Evolutionary conservation across 2,329 filamentous ascomycete genomes (phyloP).

Genomic region (Fusarium paranaense): DNA sequence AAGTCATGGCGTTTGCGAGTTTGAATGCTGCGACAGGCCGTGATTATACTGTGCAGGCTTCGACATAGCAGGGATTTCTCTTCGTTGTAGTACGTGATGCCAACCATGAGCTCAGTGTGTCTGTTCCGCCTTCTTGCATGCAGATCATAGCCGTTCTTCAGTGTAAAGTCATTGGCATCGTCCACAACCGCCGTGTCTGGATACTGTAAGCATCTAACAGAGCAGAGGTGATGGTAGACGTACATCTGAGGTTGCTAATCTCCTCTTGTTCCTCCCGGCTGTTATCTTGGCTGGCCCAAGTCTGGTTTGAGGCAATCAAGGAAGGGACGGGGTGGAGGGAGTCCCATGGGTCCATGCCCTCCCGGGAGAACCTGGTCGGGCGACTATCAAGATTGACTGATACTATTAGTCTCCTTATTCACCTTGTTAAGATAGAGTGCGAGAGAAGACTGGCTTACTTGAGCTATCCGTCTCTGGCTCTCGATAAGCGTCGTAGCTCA

Average conservation of each 20-base stretch:
- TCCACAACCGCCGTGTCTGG: neutral
- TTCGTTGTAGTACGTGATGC: slow-evolving; percentile 99
- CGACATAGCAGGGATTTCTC: slow-evolving; percentile 95
- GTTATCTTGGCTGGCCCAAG: neutral
- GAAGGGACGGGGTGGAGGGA: neutral
- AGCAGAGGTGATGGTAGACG: neutral
- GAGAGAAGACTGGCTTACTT: neutral
- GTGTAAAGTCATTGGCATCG: neutral
- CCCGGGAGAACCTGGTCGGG: neutral
- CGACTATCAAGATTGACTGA: neutral
- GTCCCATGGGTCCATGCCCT: neutral
- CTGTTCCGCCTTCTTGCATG: neutral
- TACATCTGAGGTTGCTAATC: neutral
- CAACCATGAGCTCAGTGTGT: slow-evolving; percentile 87
- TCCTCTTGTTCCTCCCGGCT: neutral
- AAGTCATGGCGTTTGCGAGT: slow-evolving; percentile 98
- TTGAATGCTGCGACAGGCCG: slow-evolving; percentile 96
- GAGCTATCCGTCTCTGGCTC: neutral
- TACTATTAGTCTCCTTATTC: neutral
- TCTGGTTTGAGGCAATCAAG: neutral
- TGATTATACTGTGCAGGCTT: slow-evolving; percentile 95
- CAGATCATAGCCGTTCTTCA: neutral
- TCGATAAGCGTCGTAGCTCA: neutral
- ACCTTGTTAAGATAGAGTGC: neutral
- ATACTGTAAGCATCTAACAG: neutral